A percentile compares a stretch with the other conserved stretches of the same genome.
Conservation (phyloP, 1,284 basidiomycete genomes). For the Heliocybe sulcata region DNA sequence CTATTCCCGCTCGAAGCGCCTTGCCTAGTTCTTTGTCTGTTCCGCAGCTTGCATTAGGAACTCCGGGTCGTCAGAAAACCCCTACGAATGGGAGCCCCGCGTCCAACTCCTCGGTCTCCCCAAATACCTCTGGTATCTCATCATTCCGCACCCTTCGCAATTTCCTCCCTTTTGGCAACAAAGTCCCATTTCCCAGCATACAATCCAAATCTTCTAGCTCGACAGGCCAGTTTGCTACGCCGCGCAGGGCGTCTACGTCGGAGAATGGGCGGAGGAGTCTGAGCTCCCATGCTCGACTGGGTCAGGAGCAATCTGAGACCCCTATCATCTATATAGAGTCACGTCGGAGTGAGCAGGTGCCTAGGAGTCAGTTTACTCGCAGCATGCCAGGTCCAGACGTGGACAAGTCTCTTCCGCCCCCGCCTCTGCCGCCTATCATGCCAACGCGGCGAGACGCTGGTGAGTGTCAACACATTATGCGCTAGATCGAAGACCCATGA, state of each 20-base stretch:
- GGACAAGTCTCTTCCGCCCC: background rate
- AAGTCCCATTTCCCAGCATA: background rate
- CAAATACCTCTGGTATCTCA: background rate
- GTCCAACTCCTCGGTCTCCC: background rate
- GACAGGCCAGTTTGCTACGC: background rate
- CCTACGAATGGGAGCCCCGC: background rate
- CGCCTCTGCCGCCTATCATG: background rate
- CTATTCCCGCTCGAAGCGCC: background rate
- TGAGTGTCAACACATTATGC: background rate
- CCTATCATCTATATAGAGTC: background rate
- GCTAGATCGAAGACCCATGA: background rate
- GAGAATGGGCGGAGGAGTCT: background rate
- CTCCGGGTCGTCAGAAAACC: background rate
- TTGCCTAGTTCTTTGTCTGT: background rate
- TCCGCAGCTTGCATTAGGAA: background rate
- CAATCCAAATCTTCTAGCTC: background rate
- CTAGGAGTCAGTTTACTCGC: background rate
- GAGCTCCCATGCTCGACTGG: background rate
- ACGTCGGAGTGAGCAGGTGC: background rate
- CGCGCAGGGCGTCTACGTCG: background rate
- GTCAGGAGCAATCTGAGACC: background rate
- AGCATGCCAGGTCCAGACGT: background rate
- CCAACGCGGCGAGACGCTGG: background rate
- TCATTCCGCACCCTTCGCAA: conserved; percentile 3
- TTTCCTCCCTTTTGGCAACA: background rate